Evolutionary conservation across 2,329 filamentous ascomycete genomes (phyloP), one percentile per base, ranked within the genome.

Genomic region (Fonsecaea pedrosoi): DNA sequence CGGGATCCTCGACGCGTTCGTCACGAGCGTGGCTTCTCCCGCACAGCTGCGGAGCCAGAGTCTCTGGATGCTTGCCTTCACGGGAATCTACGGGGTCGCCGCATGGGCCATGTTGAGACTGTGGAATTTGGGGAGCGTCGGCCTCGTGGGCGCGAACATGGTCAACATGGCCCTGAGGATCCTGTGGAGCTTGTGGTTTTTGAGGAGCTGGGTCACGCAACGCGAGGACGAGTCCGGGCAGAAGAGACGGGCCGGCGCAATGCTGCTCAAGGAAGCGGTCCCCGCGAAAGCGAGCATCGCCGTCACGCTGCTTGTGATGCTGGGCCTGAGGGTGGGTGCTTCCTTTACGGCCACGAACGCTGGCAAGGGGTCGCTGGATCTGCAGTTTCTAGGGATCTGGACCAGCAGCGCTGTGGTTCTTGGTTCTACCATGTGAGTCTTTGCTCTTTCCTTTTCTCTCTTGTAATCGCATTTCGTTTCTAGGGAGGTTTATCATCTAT

Each of bases 131-230:
- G 95, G 93, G 0, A 94, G 93, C 0, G 82, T 85, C 50, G 95
- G 95, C 0, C 81, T 99, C 53, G 92, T 99, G 0, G 85, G 87
- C 71, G 94, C 94, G 60, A 99, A 98, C 77, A 89, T 87, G 54
- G 87, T 97, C 73, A 98, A 97, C 76, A 97, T 99, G 94, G 79
- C 81, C 0, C 87, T 94, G 73, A 87, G 95, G 68, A 96, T 96
- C 65, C 68, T 87, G 7, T 99, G 93, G 92, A 95, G 93, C 74
- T 79, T 81, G 18, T 75, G 77, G 54, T 99, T 97, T 75, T 91
- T 97, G 64, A 80, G 77, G 38, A 8, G 6, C 8, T 73, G 71
- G 71, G 62, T 60, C 13, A 30, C 53, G 30, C 37, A 60, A 45
- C 45, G 54, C 12, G 57, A 55, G 9, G 45, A 13, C 10, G 53